These are phyloP conservation scores for Exophiala lecanii-corni DNA, from an alignment of 2,329 filamentous ascomycete genomes.

Conservation along the genomic window DNA sequence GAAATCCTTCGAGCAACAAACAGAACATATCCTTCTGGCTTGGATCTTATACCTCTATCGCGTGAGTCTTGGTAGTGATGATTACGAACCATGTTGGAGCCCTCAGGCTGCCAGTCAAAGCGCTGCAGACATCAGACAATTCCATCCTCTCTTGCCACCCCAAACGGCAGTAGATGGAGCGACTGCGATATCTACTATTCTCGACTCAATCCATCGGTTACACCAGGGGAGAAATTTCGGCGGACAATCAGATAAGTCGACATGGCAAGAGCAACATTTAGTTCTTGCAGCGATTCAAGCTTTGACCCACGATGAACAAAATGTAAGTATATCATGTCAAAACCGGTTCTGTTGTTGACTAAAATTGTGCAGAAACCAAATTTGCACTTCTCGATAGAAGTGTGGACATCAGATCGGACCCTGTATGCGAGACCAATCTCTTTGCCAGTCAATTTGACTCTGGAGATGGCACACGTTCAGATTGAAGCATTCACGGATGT, in stretches of 20 bases:
- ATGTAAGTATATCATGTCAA: too few relatives aligned
- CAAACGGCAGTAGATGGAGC: neutral
- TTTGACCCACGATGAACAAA: too few relatives aligned
- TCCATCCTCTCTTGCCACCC: neutral
- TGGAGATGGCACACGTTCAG: constrained; percentile 4
- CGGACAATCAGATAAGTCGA: too few relatives aligned
- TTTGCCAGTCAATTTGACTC: constrained; percentile 7
- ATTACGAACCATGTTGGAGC: neutral
- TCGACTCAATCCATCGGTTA: neutral
- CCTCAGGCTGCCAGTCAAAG: neutral
- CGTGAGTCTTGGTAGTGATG: neutral
- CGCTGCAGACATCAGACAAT: neutral
- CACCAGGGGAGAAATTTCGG: too few relatives aligned
- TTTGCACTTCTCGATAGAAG: neutral
- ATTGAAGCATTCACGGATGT: constrained; percentile 18
- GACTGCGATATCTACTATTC: neutral
- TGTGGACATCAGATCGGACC: neutral
- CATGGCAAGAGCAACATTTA: too few relatives aligned
- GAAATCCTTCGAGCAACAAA: neutral
- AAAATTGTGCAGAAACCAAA: neutral
- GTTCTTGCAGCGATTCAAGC: too few relatives aligned
- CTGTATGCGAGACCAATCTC: neutral
- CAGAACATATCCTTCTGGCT: neutral
- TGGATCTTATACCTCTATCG: neutral
- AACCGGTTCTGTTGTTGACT: too few relatives aligned